Base-by-base conservation (phyloP, 1,139 yeast genomes). In the Pichia cactophila region DNA sequence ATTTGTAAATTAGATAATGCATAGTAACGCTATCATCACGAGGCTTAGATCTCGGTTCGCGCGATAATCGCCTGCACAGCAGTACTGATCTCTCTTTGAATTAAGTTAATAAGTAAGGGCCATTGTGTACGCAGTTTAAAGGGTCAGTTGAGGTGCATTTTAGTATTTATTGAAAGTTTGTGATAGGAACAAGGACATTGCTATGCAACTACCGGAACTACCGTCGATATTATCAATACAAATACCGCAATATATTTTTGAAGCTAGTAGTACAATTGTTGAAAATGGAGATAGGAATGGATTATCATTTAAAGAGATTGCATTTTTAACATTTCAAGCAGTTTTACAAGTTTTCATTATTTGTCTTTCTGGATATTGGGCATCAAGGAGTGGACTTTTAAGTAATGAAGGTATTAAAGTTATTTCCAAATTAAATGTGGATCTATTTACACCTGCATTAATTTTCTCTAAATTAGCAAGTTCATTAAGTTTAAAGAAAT, bases 401-500 rank as follows among this genome's bases (percentile, higher is more conserved):
- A 76, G 74, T 50, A 71, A 80, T 39, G 70, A 72, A 42, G 86
- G 83, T 28, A 90, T 85, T 58, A 82, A 82, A 61, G 76, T 77
- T 46, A 69, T 86, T 31, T 80, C 87, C 23, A 73, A 75, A 50
- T 70, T 86, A 46, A 86, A 86, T 59, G 94, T 86, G 41, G 88
- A 83, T 66, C 70, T 86, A 50, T 85, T 86, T 68, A 86, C 95
- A 23, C 95, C 95, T 6, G 86, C 94, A 56, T 77, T 86, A 68
- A 86, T 86, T 57, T 86, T 86, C 65, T 74, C 83, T 55, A 86
- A 86, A 65, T 74, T 86, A 58, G 95, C 94, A 11, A 80, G 89
- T 5, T 80, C 88, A 7, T 70, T 86, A 46, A 79, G 87, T 31
- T 68, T 84, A 47, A 71, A 77, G 57, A 85, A 84, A 56, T 73